A percentile compares a stretch with the other conserved stretches of the same genome.
These are phyloP conservation scores for Fusarium sp. DNA, from an alignment of 2,329 filamentous ascomycete species.

Conservation along the genomic window DNA sequence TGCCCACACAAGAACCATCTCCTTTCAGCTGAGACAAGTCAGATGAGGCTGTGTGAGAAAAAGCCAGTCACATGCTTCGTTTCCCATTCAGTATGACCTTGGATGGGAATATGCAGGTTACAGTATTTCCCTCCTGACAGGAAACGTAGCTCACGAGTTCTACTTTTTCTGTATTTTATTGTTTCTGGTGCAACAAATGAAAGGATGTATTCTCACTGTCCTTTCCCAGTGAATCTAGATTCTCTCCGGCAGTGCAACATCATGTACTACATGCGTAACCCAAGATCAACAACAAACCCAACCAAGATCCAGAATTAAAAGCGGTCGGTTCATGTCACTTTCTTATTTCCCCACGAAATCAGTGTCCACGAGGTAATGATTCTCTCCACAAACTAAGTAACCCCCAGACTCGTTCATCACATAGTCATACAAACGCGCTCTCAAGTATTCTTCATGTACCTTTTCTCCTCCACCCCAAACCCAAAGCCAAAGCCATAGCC, in stretches of 20 bases:
- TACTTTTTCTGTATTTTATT: slow-evolving; percentile 6
- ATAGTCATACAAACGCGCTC: not conserved
- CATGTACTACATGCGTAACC: not conserved
- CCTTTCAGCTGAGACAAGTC: slow-evolving; percentile 18
- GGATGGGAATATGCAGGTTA: slow-evolving; percentile 33
- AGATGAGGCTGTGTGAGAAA: slow-evolving; percentile 31
- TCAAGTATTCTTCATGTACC: slow-evolving; percentile 38
- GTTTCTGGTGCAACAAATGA: not conserved
- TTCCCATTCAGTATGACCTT: slow-evolving; percentile 30
- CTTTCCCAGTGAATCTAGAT: not conserved
- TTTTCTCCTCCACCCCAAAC: slow-evolving; percentile 19
- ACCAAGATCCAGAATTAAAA: slow-evolving; percentile 25
- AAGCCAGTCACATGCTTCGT: slow-evolving; percentile 37
- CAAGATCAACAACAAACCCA: slow-evolving; percentile 7
- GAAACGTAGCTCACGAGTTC: slow-evolving; percentile 15
- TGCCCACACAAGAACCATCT: slow-evolving; percentile 8
- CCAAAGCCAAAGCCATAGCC: not conserved
- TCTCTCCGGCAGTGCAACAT: not conserved
- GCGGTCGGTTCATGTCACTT: slow-evolving; percentile 7
- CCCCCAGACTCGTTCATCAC: slow-evolving; percentile 11
- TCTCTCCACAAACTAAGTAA: slow-evolving; percentile 29
- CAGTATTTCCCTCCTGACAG: slow-evolving; percentile 24
- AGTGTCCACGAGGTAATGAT: slow-evolving; percentile 17
- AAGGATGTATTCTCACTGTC: not conserved
- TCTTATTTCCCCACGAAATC: slow-evolving; percentile 30